A percentile compares a stretch with the other conserved stretches of the same genome.
phyloP scores from a whole-genome alignment of 1,284 basidiomycete species.

The Boletus mariae region DNA sequence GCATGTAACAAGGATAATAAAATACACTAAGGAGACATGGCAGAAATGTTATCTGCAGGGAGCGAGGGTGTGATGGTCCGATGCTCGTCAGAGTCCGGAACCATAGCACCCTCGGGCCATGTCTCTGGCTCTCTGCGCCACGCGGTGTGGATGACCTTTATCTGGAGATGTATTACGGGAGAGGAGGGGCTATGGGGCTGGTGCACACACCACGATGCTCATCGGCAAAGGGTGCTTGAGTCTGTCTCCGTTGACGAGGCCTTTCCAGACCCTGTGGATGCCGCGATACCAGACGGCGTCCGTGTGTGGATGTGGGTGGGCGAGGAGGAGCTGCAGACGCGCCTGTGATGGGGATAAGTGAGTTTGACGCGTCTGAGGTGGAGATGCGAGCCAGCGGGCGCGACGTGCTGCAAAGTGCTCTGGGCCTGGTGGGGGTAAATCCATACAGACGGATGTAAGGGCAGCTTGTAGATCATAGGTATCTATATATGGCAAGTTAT shows the following conservation, averaged over 20 bases:
- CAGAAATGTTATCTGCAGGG: background rate
- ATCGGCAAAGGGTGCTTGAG: slow-evolving; percentile 60
- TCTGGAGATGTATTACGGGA: slow-evolving; percentile 37
- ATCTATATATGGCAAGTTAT: background rate
- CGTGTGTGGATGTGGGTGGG: slow-evolving; percentile 42
- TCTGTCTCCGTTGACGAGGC: slow-evolving; percentile 51
- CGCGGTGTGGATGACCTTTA: slow-evolving; percentile 66
- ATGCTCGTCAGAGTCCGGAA: slow-evolving; percentile 54
- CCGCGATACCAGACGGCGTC: slow-evolving; percentile 56
- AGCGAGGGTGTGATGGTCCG: background rate
- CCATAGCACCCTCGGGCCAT: slow-evolving; percentile 60
- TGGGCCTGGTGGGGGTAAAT: slow-evolving; percentile 59
- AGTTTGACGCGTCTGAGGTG: slow-evolving; percentile 12
- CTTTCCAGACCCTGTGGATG: slow-evolving; percentile 60
- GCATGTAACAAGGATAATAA: slow-evolving; percentile 9
- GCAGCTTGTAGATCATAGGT: background rate
- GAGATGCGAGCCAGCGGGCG: slow-evolving; percentile 51
- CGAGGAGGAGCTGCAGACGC: slow-evolving; percentile 54
- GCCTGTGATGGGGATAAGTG: slow-evolving; percentile 37
- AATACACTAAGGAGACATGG: slow-evolving; percentile 3
- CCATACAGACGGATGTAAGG: background rate
- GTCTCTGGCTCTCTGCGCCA: slow-evolving; percentile 68
- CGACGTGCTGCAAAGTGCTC: slow-evolving; percentile 59
- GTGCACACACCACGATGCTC: slow-evolving; percentile 52
- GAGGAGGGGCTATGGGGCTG: slow-evolving; percentile 6